Base-by-base conservation (phyloP, 192 early-diverging fungal genomes). In the Coemansia sp. region DNA sequence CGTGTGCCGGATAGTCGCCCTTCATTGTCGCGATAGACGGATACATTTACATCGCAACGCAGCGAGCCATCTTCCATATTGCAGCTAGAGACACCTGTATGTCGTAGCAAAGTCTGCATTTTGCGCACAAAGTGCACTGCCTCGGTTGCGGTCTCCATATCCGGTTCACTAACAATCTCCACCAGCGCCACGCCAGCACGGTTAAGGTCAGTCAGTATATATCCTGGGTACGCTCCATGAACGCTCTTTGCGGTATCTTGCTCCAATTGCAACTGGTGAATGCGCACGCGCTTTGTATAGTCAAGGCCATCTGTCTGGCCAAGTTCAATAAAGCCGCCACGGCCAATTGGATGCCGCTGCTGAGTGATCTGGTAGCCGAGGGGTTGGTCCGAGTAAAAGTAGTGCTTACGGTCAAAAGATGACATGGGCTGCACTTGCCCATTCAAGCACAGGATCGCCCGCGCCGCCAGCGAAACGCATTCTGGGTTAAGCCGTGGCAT, bases 351-450 rank as follows among this genome's bases (percentile, higher is more conserved):
- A 46, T 88, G 87, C 62, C 84, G 86, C 57, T 94, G 89, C 70
- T 98, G 96, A 22, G 96, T 98, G 70, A 98, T 96, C 82, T 98
- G 96, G 77, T 95, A 98, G 18, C 96, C 95, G 57, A 88, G 89
- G 12, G 96, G 95, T 68, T 95, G 84, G 81, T 98, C 96, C 3
- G 91, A 88, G 75, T 98, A 98, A 81, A 96, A 96, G 70, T 98
- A 98, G 74, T 98, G 96, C 73, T 98, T 97, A 52, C 96, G 88
- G 64, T 97, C 96, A 74, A 98, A 98, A 1, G 88, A 84, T 13
- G 91, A 95, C 27, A 62, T 31, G 6, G 31, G 68, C 58, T 93
- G 88, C 31, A 97, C 85, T 38, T 87, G 83, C 3, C 88, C 83
- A 15, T 86, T 76, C 33, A 98, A 70, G 0, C 91, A 91, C 34